Base-by-base conservation (phyloP, 2,329 filamentous ascomycete genomes). In the Xylariomycetidae sp. region DNA sequence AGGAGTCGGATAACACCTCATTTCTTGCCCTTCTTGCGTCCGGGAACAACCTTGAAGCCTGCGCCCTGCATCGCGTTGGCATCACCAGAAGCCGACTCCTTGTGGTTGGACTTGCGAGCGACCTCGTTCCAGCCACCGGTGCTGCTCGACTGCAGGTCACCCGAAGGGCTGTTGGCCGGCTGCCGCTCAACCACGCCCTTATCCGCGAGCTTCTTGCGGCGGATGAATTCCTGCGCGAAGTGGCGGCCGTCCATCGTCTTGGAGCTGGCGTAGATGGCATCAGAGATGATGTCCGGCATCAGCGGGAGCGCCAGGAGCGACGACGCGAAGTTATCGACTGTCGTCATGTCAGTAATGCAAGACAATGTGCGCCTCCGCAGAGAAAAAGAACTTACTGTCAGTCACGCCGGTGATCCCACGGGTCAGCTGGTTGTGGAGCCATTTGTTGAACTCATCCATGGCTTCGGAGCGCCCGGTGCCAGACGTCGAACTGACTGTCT, bases 151-250 rank as follows among this genome's bases (percentile, higher is more conserved):
- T 65, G 63, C 16, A 53, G 60, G 30, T 68, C 65, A 5, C 52
- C 60, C 44, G 58, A 66, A 40, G 49, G 59, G 36, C 53, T 70
- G 31, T 64, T 70, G 29, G 74, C 68, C 12, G 77, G 70, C 34
- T 84, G 76, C 50, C 85, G 82, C 57, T 88, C 84, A 13, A 94
- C 70, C 2, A 95, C 75, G 24, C 92, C 92, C 66, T 89, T 92
- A 48, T 96, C 90, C 1, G 92, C 90, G 2, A 93, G 76, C 70
- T 85, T 93, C 64, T 89, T 90, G 50, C 90, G 88, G 20, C 89
- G 84, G 38, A 96, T 76, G 54, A 92, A 98, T 59, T 98, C 92
- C 39, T 94, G 85, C 0, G 87, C 88, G 54, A 96, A 96, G 53
- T 93, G 87, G 31, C 85, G 83, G 1, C 86, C 88, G 53, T 98